Conservation (phyloP, 305 asterid genomes). For the Striga hermonthica region DNA sequence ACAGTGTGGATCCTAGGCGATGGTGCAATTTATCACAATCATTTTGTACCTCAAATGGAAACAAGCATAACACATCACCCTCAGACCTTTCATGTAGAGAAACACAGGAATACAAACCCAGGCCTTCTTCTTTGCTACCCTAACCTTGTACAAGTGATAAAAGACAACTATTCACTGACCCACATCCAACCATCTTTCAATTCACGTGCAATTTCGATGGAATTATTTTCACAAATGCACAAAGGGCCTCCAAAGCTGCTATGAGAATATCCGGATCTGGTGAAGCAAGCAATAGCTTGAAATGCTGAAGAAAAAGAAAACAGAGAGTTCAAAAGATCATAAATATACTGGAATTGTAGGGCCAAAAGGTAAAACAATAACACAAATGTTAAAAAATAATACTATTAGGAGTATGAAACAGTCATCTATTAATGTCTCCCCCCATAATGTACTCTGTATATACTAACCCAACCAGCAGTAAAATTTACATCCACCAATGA, state of each 20-base stretch:
- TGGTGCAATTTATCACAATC: constrained; percentile 61
- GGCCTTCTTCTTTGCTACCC: constrained; percentile 99
- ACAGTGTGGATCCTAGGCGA: constrained; percentile 86
- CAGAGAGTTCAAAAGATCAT: constrained; percentile 25
- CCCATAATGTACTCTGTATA: not conserved
- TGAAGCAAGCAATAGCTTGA: constrained; percentile 94
- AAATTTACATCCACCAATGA: constrained; percentile 8
- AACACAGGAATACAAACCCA: constrained; percentile 88
- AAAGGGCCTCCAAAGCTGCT: constrained; percentile 78
- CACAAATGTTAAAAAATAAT: constrained; percentile 1
- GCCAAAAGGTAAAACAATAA: constrained; percentile 2
- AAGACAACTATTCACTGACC: constrained; percentile 78
- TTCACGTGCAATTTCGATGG: constrained; percentile 89
- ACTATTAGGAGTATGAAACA: not conserved
- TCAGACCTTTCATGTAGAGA: constrained; percentile 68
- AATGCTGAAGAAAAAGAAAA: constrained; percentile 61
- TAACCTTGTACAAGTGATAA: constrained; percentile 98
- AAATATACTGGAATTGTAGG: constrained; percentile 14
- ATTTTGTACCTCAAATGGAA: constrained; percentile 68
- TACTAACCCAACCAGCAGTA: constrained; percentile 9
- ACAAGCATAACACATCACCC: constrained; percentile 79
- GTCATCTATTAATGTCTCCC: not conserved
- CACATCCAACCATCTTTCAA: constrained; percentile 93
- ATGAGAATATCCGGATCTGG: constrained; percentile 87
- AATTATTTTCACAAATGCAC: constrained; percentile 77